These are phyloP conservation scores for Adansonia rubrostipa DNA, from an alignment of 441 rosid genomes.

Conservation along the genomic window DNA sequence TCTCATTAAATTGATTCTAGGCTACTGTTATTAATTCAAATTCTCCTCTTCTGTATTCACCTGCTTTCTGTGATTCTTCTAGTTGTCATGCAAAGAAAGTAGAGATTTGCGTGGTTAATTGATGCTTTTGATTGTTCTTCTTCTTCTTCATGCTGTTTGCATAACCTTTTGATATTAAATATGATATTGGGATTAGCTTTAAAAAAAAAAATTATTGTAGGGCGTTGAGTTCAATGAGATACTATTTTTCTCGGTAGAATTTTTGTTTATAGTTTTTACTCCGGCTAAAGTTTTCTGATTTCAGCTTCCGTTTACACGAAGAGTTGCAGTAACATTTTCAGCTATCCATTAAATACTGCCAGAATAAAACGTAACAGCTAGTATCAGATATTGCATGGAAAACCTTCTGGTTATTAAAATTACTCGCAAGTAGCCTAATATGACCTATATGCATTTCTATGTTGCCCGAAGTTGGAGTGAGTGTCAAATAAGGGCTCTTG, in stretches of 20 bases:
- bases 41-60: slow-evolving; percentile 17
- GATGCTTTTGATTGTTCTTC: not conserved
- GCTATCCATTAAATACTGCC: not conserved
- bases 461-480: too few relatives aligned
- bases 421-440: not conserved
- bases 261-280: not conserved
- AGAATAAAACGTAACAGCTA: not conserved
- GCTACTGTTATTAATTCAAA: not conserved
- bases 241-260: not conserved
- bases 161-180: not conserved
- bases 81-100: not conserved
- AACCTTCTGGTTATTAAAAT: not conserved
- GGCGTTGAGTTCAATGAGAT: not conserved
- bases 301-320: not conserved
- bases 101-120: not conserved
- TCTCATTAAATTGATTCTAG: not conserved
- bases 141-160: not conserved
- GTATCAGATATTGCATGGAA: not conserved
- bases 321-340: not conserved
- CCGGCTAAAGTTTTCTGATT: not conserved
- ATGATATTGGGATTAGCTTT: not conserved
- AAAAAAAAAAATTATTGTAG: not conserved
- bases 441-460: too few relatives aligned
- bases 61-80: slow-evolving; percentile 14
- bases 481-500: too few relatives aligned